Evolutionary conservation across 2,329 filamentous ascomycete species (phyloP).

Genomic region (Lomentospora prolificans): DNA sequence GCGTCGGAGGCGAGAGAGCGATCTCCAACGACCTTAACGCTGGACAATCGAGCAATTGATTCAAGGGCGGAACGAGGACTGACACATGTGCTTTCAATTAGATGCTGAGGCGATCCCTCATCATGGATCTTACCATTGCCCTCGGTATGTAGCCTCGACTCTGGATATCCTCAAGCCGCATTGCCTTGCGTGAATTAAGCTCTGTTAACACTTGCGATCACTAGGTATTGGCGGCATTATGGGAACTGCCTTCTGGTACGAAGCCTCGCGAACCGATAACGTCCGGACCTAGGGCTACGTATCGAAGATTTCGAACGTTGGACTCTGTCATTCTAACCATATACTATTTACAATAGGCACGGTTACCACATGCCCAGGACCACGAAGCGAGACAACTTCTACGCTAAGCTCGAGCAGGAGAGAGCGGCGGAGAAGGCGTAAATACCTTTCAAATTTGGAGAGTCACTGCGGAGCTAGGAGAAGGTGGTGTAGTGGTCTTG

Average conservation of each 20-base stretch:
- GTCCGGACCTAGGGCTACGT: not conserved
- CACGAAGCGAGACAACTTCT: slow-evolving; percentile 47
- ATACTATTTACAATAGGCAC: slow-evolving; percentile 40
- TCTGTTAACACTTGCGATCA: not conserved
- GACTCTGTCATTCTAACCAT: slow-evolving; percentile 21
- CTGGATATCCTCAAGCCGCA: not conserved
- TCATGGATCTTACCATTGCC: slow-evolving; percentile 45
- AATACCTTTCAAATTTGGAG: not conserved
- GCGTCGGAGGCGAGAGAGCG: not conserved
- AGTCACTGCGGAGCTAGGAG: not conserved
- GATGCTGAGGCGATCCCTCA: slow-evolving; percentile 52
- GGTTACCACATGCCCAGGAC: slow-evolving; percentile 53
- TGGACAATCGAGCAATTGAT: not conserved
- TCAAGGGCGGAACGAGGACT: not conserved
- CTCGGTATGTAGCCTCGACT: slow-evolving; percentile 36
- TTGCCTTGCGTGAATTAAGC: not conserved
- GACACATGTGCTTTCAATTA: slow-evolving; percentile 18
- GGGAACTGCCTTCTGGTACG: not conserved
- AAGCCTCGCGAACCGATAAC: not conserved
- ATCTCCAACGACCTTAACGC: not conserved
- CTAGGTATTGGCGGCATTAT: not conserved
- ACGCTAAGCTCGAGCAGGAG: slow-evolving; percentile 48
- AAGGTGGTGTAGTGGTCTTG: not conserved
- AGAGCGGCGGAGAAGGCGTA: slow-evolving; percentile 31
- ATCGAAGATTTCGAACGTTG: not conserved